Evolutionary conservation across 441 rosid species (phyloP).

Genomic region (Sinapis alba): DNA sequence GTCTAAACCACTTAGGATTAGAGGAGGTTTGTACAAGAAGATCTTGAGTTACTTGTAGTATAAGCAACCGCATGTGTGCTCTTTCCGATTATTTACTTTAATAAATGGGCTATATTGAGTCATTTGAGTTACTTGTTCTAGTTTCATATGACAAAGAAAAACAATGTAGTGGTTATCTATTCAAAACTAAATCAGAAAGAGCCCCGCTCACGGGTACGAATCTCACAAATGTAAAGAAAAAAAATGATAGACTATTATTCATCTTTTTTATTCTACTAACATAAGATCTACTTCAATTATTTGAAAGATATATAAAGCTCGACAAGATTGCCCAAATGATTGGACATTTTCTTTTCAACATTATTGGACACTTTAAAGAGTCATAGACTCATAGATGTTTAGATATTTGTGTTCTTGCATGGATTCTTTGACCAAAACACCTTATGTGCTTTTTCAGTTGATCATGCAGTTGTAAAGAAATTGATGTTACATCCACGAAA

Average conservation of each 20-base stretch:
- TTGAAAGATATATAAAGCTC: constrained; percentile 16
- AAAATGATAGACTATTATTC: not conserved
- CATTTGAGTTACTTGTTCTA: not conserved
- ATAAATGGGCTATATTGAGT: not conserved
- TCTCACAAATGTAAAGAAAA: not conserved
- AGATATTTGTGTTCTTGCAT: constrained; percentile 23
- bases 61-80: not conserved
- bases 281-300: constrained; percentile 18
- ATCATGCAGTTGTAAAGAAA: constrained; percentile 18
- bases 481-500: constrained; percentile 33
- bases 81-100: not conserved
- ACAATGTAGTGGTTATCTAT: not conserved
- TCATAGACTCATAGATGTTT: constrained; percentile 13
- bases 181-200: not conserved
- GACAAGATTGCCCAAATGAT: constrained; percentile 28
- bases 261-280: not conserved
- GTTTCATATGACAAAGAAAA: not conserved
- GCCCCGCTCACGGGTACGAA: not conserved
- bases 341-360: constrained; percentile 9
- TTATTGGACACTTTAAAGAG: constrained; percentile 3
- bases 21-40: constrained; percentile 60
- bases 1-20: constrained; percentile 53
- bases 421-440: constrained; percentile 28
- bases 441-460: not conserved
- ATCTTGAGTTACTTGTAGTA: constrained; percentile 20